phyloP scores from a whole-genome alignment of 2,329 filamentous ascomycete genomes.

The Kalmusia sp. region DNA sequence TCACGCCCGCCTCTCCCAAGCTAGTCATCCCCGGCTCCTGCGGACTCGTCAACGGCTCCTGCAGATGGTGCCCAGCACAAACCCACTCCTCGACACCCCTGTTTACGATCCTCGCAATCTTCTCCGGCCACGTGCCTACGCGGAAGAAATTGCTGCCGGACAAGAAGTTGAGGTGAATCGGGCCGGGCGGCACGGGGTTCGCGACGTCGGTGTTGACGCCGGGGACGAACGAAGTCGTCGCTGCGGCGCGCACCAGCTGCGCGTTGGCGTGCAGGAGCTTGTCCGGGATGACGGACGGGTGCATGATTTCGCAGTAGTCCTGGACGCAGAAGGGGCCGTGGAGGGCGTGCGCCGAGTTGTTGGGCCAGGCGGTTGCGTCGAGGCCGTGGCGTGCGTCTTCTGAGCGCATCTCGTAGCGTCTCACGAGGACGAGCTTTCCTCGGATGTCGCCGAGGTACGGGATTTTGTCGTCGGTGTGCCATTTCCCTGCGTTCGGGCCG shows the following conservation, averaged over 20 bases:
- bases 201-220: slow-evolving; percentile 47
- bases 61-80: slow-evolving; percentile 59
- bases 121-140: slow-evolving; percentile 88
- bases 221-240: slow-evolving; percentile 44
- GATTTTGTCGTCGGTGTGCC: slow-evolving; percentile 78
- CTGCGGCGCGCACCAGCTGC: slow-evolving; percentile 75
- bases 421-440: slow-evolving; percentile 82
- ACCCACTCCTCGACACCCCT: slow-evolving; percentile 71
- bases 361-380: slow-evolving; percentile 75
- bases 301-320: slow-evolving; percentile 90
- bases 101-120: slow-evolving; percentile 87
- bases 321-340: slow-evolving; percentile 83
- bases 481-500: slow-evolving; percentile 64
- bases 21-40: slow-evolving; percentile 6
- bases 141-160: slow-evolving; percentile 96
- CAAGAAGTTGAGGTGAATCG: slow-evolving; percentile 89
- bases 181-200: slow-evolving; percentile 57
- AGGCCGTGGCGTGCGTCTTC: slow-evolving; percentile 57
- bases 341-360: slow-evolving; percentile 82
- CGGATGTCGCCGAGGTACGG: slow-evolving; percentile 80
- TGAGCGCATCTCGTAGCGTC: slow-evolving; percentile 73
- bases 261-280: slow-evolving; percentile 79
- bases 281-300: slow-evolving; percentile 75
- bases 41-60: slow-evolving; percentile 10
- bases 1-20: slow-evolving; percentile 26